Evolutionary conservation across 495 filamentous ascomycete species (phyloP).

Genomic region (Penicillium riverlandense): DNA sequence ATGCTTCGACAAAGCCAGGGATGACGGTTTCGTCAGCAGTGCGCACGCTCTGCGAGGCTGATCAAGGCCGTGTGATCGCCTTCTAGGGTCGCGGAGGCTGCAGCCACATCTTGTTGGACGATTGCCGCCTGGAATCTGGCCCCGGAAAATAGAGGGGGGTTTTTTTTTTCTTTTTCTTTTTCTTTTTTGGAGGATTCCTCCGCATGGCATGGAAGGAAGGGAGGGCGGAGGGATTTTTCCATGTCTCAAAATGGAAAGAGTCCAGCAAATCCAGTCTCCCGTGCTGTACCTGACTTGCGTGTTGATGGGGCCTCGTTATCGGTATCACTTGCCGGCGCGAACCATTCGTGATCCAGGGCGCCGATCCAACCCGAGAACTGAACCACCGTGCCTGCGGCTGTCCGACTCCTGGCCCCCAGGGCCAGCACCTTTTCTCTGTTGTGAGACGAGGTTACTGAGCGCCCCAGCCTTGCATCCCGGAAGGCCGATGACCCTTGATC

Average conservation of each 20-base stretch:
- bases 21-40: conserved; percentile 9
- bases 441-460: conserved; percentile 8
- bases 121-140: background rate
- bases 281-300: background rate
- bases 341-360: conserved; percentile 2
- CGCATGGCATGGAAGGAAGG: background rate
- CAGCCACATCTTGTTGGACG: conserved; percentile 27
- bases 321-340: conserved; percentile 8
- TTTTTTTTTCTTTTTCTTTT: too few species aligned
- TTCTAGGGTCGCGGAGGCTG: conserved; percentile 10
- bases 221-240: background rate
- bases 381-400: conserved; percentile 12
- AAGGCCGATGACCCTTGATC: conserved; percentile 2
- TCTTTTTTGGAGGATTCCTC: background rate
- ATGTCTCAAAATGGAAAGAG: background rate
- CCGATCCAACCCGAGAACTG: conserved; percentile 2
- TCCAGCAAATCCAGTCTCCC: background rate
- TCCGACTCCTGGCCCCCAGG: conserved; percentile 8
- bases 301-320: conserved; percentile 1
- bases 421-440: background rate
- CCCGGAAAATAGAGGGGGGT: conserved; percentile 22
- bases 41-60: conserved; percentile 8
- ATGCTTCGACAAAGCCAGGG: conserved; percentile 12
- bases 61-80: conserved; percentile 6
- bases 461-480: background rate